Conservation (phyloP, 495 filamentous ascomycete species). For the Haplographium delicatum region DNA sequence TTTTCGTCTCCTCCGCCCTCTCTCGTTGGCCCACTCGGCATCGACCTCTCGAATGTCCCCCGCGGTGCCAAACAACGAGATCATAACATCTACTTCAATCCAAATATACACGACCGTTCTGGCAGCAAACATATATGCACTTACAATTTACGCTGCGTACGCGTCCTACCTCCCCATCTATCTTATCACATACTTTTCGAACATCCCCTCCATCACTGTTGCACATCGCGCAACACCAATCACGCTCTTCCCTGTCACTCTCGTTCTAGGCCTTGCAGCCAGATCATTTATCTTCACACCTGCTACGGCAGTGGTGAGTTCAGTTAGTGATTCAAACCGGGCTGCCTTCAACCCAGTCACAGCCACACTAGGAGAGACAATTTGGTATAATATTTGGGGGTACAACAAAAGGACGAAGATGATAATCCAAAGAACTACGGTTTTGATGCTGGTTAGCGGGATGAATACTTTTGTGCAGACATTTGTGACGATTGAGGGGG, state of each 20-base stretch:
- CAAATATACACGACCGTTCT: conserved; percentile 58
- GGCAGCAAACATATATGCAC: conserved; percentile 61
- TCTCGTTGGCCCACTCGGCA: conserved; percentile 56
- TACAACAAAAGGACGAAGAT: conserved; percentile 59
- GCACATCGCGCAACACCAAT: conserved; percentile 55
- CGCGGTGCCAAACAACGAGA: conserved; percentile 56
- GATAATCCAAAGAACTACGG: conserved; percentile 55
- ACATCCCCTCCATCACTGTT: conserved; percentile 56
- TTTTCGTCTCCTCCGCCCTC: conserved; percentile 61
- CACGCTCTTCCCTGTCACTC: conserved; percentile 48
- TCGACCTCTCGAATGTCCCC: conserved; percentile 33
- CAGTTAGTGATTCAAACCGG: conserved; percentile 5
- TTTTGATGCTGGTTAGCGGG: conserved; percentile 50
- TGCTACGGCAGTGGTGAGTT: conserved; percentile 43
- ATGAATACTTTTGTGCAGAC: conserved; percentile 62
- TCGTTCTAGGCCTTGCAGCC: conserved; percentile 59
- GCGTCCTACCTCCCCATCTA: conserved; percentile 59
- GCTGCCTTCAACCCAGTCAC: conserved; percentile 46
- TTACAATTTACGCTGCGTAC: conserved; percentile 58
- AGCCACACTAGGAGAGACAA: conserved; percentile 52
- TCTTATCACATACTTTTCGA: conserved; percentile 65
- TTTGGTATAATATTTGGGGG: conserved; percentile 56
- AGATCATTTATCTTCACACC: conserved; percentile 72
- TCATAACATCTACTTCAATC: conserved; percentile 61
- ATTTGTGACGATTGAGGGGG: conserved; percentile 56